Conservation (phyloP, 345 rosid species). For the Pseudoturritis turrita region DNA sequence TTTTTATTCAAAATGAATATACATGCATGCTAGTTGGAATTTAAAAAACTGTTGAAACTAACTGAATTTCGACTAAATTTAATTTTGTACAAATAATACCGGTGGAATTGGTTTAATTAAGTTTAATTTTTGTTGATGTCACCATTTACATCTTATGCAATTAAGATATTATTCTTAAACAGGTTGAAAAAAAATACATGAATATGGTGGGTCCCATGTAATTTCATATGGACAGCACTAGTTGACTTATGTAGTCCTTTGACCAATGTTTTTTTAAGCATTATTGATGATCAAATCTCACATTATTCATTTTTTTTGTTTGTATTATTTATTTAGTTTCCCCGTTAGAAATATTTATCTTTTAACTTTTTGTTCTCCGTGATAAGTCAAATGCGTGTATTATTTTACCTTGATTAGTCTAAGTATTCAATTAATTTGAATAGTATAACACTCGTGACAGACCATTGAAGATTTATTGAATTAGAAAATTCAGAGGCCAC, state of each 20-base stretch:
- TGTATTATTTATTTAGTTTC: neutral
- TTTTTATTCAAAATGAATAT: too few species aligned
- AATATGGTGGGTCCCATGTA: constrained; percentile 16
- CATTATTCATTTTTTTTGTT: neutral
- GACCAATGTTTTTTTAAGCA: constrained; percentile 25
- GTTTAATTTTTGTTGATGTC: too few species aligned
- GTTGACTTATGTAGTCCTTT: constrained; percentile 25
- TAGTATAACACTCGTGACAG: constrained; percentile 12
- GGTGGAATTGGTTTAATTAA: too few species aligned
- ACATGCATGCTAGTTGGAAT: too few species aligned
- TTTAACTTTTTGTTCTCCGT: neutral
- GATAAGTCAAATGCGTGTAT: constrained; percentile 28
- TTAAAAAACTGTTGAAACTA: too few species aligned
- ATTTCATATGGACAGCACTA: constrained; percentile 21
- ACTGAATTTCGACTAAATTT: too few species aligned
- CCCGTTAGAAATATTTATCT: neutral
- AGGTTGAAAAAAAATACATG: neutral
- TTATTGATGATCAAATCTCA: constrained; percentile 10
- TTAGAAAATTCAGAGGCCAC: constrained; percentile 21
- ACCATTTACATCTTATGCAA: too few species aligned
- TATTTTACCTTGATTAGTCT: constrained; percentile 25
- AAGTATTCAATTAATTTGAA: constrained; percentile 4
- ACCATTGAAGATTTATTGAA: neutral
- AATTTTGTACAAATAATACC: too few species aligned
- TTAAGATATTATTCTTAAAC: neutral